Evolutionary conservation across 2,329 filamentous ascomycete species (phyloP).

Genomic region (Aspergillus sp.): DNA sequence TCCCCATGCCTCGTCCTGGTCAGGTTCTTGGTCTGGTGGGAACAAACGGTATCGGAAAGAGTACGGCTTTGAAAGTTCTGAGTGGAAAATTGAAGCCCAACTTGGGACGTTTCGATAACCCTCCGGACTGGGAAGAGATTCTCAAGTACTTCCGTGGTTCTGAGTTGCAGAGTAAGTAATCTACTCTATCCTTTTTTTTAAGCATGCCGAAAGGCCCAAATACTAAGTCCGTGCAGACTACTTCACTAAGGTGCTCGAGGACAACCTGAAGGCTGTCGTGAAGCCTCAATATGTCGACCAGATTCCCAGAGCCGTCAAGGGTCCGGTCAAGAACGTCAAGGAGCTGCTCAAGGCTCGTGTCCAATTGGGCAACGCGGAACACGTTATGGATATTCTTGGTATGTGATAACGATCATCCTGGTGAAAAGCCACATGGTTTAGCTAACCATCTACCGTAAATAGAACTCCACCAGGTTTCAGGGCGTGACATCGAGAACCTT

Average conservation of each 20-base stretch:
- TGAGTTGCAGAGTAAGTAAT: slow-evolving; percentile 76
- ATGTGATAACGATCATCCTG: slow-evolving; percentile 7
- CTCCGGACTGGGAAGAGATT: slow-evolving; percentile 98
- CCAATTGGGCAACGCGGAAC: slow-evolving; percentile 69
- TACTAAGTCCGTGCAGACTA: slow-evolving; percentile 57
- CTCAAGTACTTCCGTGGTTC: slow-evolving; percentile 97
- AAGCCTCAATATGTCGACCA: slow-evolving; percentile 99
- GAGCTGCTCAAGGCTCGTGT: slow-evolving; percentile 67
- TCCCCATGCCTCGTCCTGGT: slow-evolving; percentile 90
- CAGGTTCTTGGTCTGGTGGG: slow-evolving; percentile 94
- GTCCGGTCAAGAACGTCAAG: slow-evolving; percentile 69
- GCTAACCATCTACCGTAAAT: slow-evolving; percentile 10
- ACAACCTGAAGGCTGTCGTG: slow-evolving; percentile 93
- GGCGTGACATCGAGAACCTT: slow-evolving; percentile 80
- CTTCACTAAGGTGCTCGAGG: slow-evolving; percentile 96
- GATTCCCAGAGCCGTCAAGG: slow-evolving; percentile 85
- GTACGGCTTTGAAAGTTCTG: slow-evolving; percentile 97
- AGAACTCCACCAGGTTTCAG: slow-evolving; percentile 82
- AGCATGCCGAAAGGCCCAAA: neutral
- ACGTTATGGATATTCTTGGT: slow-evolving; percentile 73
- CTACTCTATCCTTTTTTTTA: neutral
- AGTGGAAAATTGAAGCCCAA: slow-evolving; percentile 98
- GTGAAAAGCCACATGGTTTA: neutral
- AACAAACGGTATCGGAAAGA: slow-evolving; percentile 99
- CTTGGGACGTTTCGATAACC: slow-evolving; percentile 87